These are phyloP conservation scores for Calendula officinalis DNA, from an alignment of 129 eudicot species.

Conservation along the genomic window DNA sequence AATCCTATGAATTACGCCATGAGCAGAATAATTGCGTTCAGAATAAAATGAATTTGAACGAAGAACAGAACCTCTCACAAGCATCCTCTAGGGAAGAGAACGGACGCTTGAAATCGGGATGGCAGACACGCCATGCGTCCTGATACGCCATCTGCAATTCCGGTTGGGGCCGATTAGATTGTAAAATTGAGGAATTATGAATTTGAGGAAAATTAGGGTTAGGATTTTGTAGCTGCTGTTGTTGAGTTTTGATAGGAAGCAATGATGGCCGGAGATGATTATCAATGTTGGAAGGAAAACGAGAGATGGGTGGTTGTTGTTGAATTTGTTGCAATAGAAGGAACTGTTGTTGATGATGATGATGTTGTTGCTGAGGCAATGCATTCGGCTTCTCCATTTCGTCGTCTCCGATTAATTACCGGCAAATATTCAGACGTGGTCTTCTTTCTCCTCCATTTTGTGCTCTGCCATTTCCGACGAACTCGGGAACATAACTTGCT, in stretches of 20 bases:
- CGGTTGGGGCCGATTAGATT: conserved; percentile 15
- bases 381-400: conserved; percentile 49
- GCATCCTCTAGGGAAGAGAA: conserved; percentile 84
- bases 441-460: neutral
- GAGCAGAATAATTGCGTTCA: neutral
- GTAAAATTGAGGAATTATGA: conserved; percentile 25
- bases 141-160: conserved; percentile 74
- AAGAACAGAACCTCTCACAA: conserved; percentile 63
- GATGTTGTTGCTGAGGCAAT: conserved; percentile 31
- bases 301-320: conserved; percentile 51
- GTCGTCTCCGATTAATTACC: conserved; percentile 10
- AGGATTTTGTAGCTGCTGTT: conserved; percentile 3
- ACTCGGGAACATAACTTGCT: neutral
- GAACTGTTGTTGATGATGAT: conserved; percentile 39
- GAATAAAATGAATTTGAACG: neutral
- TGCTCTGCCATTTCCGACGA: conserved; percentile 8
- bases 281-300: conserved; percentile 70
- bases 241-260: conserved; percentile 23
- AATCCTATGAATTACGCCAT: neutral
- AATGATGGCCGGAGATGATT: too few relatives aligned
- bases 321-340: conserved; percentile 35
- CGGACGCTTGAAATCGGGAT: conserved; percentile 86
- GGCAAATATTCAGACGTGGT: conserved; percentile 19
- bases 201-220: conserved; percentile 24
- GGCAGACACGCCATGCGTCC: conserved; percentile 88